Base-by-base conservation (phyloP, 805 yeast genomes). In the Zygosaccharomyces bisporus region DNA sequence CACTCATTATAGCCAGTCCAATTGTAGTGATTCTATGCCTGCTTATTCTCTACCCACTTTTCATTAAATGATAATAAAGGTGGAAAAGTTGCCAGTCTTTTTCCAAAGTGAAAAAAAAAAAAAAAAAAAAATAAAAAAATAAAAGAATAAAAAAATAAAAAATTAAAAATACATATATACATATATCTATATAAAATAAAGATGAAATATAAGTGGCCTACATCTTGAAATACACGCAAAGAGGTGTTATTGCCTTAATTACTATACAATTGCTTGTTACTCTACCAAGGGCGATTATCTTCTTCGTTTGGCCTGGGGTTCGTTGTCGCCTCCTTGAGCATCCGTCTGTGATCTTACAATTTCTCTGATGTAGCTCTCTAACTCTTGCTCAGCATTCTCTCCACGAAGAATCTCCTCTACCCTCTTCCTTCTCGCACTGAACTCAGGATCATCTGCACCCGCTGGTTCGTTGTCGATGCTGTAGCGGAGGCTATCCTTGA, bases 381-480 rank as follows among this genome's bases (percentile, higher is more conserved):
- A 69, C 21, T 80, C 84, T 50, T 79, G 86, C 60, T 89, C 95
- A 3, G 91, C 87, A 56, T 87, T 82, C 4, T 82, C 95, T 44
- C 95, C 81, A 50, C 79, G 74, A 50, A 89, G 75, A 18, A 91
- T 87, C 31, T 74, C 77, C 56, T 84, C 86, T 18, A 91, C 69
- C 57, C 76, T 71, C 53, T 71, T 69, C 52, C 93, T 74, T 56
- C 83, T 79, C 41, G 74, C 82, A 24, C 72, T 70, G 14, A 75
- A 71, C 24, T 73, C 79, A 8, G 69, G 70, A 17, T 68, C 73
- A 19, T 70, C 75, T 6, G 25, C 9, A 13, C 59, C 68, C 3
- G 54, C 69, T 1, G 58, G 60, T 6, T 70, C 76, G 30, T 67
- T 69, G 38, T 80, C 78, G 60, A 81, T 62, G 10, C 80, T 72